These are phyloP conservation scores for Pyrenochaeta sp. DNA, from an alignment of 2,329 filamentous ascomycete genomes.

Conservation along the genomic window DNA sequence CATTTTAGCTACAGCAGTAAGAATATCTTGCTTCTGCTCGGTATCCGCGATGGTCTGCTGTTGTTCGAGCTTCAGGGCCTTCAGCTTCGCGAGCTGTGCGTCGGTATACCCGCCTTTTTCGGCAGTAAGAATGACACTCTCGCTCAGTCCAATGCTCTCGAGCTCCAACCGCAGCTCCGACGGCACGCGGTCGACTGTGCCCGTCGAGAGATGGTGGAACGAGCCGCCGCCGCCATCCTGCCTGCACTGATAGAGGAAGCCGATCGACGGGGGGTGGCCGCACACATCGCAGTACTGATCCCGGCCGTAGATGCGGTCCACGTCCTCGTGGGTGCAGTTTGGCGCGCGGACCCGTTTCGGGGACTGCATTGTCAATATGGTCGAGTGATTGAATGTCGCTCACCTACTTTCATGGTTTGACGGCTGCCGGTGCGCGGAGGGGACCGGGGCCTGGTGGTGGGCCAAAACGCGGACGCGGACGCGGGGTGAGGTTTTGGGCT, in stretches of 20 bases:
- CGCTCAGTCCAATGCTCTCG: constrained; percentile 37
- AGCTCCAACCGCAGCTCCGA: constrained; percentile 37
- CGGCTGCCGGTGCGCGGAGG: not conserved
- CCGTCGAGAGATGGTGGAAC: constrained; percentile 10
- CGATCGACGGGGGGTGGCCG: constrained; percentile 61
- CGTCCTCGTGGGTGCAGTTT: constrained; percentile 71
- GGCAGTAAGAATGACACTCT: constrained; percentile 43
- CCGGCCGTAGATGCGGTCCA: constrained; percentile 69
- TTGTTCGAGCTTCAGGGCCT: constrained; percentile 40
- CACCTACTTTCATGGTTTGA: constrained; percentile 24
- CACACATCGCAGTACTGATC: constrained; percentile 66
- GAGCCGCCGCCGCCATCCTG: constrained; percentile 59
- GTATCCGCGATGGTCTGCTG: constrained; percentile 35
- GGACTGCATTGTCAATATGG: too few relatives aligned
- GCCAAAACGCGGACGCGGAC: constrained; percentile 5
- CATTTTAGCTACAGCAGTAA: constrained; percentile 22
- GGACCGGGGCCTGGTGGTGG: not conserved
- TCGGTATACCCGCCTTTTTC: constrained; percentile 44
- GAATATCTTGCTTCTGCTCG: constrained; percentile 25
- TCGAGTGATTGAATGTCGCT: too few relatives aligned
- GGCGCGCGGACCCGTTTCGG: constrained; percentile 30
- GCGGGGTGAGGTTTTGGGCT: constrained; percentile 1
- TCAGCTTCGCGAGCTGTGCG: constrained; percentile 40
- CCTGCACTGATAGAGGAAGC: constrained; percentile 77
- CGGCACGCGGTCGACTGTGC: constrained; percentile 1